phyloP scores from a whole-genome alignment of 805 yeast genomes.

The Zygoascus flipseniorum region DNA sequence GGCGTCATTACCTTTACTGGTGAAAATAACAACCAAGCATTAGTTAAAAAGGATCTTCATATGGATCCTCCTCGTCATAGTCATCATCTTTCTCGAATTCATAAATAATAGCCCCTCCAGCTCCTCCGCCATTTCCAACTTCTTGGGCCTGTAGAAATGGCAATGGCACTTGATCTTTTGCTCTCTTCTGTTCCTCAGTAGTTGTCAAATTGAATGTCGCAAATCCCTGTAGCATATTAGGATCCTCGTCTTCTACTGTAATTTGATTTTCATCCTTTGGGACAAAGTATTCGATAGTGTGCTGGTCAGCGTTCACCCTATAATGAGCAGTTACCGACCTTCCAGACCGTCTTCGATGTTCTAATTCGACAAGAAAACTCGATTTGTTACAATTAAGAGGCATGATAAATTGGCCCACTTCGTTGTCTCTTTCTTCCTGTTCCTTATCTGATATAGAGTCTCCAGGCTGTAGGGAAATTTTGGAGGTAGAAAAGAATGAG shows the following conservation, averaged over 20 bases:
- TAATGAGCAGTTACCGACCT: constrained; percentile 55
- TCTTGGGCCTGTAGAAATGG: constrained; percentile 90
- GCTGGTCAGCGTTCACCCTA: constrained; percentile 38
- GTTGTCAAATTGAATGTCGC: constrained; percentile 85
- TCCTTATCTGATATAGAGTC: constrained; percentile 27
- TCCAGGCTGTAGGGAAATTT: constrained; percentile 52
- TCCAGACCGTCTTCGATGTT: constrained; percentile 78
- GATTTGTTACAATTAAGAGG: constrained; percentile 46
- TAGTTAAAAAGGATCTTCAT: constrained; percentile 79
- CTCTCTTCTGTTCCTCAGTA: constrained; percentile 62
- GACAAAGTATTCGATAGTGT: constrained; percentile 34
- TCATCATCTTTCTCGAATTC: constrained; percentile 96
- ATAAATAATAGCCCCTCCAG: constrained; percentile 92
- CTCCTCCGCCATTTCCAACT: constrained; percentile 41
- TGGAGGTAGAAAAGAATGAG: constrained; percentile 65
- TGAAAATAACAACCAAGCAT: too few relatives aligned
- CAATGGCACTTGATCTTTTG: constrained; percentile 75
- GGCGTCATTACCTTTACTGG: too few relatives aligned
- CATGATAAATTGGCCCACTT: constrained; percentile 34
- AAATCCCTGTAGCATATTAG: constrained; percentile 54
- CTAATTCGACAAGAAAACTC: constrained; percentile 42
- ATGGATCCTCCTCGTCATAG: constrained; percentile 96
- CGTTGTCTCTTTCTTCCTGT: constrained; percentile 40
- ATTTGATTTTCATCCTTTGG: constrained; percentile 20
- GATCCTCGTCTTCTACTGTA: constrained; percentile 32